These are phyloP conservation scores for Zoysia pacifica DNA, from an alignment of 176 grass and related monocot genomes.

Conservation along the genomic window DNA sequence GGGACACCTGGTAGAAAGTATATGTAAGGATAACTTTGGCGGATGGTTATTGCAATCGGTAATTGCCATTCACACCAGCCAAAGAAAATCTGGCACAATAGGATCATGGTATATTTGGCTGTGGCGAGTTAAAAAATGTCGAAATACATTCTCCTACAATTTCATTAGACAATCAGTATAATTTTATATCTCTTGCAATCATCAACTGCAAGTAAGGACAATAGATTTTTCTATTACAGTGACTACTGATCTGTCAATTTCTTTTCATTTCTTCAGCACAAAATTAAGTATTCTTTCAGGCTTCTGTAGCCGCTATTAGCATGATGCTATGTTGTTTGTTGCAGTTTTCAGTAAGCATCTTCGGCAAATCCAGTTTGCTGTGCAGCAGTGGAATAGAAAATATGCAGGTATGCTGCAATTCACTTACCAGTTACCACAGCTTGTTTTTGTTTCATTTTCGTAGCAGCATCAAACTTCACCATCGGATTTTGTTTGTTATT, in stretches of 20 bases:
- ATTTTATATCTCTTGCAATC: background rate
- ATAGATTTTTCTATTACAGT: background rate
- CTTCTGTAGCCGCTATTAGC: background rate
- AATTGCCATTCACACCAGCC: too few relatives aligned
- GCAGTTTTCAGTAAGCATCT: constrained; percentile 21
- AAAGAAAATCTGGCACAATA: background rate
- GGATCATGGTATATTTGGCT: background rate
- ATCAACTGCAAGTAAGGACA: background rate
- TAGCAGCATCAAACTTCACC: background rate
- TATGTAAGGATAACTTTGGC: too few relatives aligned
- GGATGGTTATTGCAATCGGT: too few relatives aligned
- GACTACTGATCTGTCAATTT: background rate
- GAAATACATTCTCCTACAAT: background rate
- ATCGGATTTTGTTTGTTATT: background rate
- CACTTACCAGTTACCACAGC: background rate
- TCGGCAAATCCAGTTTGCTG: background rate
- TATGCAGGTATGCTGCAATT: constrained; percentile 12
- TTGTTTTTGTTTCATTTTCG: background rate
- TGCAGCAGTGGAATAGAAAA: background rate
- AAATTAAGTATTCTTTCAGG: background rate
- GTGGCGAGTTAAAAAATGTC: background rate
- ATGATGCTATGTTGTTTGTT: background rate
- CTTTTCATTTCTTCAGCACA: background rate
- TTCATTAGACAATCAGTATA: background rate
- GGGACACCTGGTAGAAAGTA: background rate